Evolutionary conservation across 2,329 filamentous ascomycete species (phyloP), one percentile per base, ranked within the genome.

Genomic region (Simplicillium aogashimaense): DNA sequence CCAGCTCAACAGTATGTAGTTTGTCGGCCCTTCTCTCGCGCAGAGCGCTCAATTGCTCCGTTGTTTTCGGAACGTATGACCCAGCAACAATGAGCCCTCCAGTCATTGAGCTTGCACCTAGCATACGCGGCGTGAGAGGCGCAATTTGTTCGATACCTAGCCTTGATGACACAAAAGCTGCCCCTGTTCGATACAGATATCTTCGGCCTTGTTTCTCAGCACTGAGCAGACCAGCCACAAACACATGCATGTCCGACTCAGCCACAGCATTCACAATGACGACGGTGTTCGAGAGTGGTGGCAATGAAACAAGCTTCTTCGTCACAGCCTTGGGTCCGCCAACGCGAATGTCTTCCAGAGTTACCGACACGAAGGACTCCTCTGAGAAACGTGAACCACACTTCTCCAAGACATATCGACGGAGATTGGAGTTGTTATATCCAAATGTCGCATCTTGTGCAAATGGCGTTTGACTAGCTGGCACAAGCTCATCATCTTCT

Each of bases 391-490:
- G 42, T 0, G 46, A 35, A 1, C 66, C 66, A 5, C 58, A 61
- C 2, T 76, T 77, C 49, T 77, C 73, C 11, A 64, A 48, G 1
- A 76, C 60, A 49, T 74, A 78, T 1, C 51, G 44, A n/a, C 48
- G 47, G 29, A 56, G 51, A 47, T 75, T 70, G 3, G 72, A 75
- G 46, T 63, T 70, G 40, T 59, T 61, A 48, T 74, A 78, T 2
- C 74, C 72, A 53, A 78, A 78, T 0, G 70, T 72, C 0, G 71
- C 72, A 50, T 78, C 74, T 31, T 63, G 61, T 2, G 74, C 73
- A 44, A 78, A 78, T 3, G 68, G 71, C 3, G 72, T 77, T 42
- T 65, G 57, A 0, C 61, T 65, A 0, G 70, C 72, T 0, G 73
- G 53, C 1, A 56, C 47, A 1, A 56, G 45, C 10, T 39, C 47